Evolutionary conservation across 1,139 yeast genomes (phyloP).

Genomic region (Debaryomycetaceae sp.): DNA sequence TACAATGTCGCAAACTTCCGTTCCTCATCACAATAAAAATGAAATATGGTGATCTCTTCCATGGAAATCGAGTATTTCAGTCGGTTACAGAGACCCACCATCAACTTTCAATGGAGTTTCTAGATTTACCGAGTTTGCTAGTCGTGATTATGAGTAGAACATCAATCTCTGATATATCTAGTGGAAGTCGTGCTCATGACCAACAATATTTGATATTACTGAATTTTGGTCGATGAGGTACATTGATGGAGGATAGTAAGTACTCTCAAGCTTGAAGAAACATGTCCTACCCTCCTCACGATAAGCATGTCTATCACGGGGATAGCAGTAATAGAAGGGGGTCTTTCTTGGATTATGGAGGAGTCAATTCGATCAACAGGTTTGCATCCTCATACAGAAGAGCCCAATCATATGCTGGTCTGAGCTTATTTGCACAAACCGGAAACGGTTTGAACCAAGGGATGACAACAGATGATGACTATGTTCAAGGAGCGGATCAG

Average conservation of each 20-base stretch:
- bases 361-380: conserved; percentile 66
- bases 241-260: background rate
- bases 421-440: conserved; percentile 19
- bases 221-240: background rate
- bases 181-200: background rate
- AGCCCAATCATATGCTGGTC: conserved; percentile 59
- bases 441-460: conserved; percentile 7
- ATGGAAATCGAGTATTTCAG: no score
- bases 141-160: background rate
- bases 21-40: no score
- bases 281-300: conserved; percentile 2
- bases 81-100: no score
- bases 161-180: background rate
- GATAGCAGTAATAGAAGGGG: conserved; percentile 9
- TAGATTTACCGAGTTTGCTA: no score
- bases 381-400: conserved; percentile 78
- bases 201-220: background rate
- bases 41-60: no score
- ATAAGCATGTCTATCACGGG: background rate
- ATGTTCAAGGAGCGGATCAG: background rate
- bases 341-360: conserved; percentile 33
- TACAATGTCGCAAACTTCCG: no score
- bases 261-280: background rate
- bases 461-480: background rate
- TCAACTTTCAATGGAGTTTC: no score